Evolutionary conservation across 2,329 filamentous ascomycete species (phyloP).

Genomic region (Colletotrichum sp.): DNA sequence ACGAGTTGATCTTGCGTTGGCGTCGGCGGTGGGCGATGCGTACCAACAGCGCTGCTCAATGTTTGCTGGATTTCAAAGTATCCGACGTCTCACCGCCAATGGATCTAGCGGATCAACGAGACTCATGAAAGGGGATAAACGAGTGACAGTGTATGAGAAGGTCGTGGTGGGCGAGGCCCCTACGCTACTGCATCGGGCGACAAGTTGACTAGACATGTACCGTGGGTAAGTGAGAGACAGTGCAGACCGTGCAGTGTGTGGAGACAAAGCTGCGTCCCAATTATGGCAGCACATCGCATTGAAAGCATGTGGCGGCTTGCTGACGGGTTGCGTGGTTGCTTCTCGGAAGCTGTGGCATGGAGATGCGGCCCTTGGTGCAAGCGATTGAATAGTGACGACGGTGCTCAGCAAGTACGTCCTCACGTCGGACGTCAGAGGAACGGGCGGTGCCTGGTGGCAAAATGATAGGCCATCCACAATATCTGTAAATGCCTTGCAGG

Average conservation of each 20-base stretch:
- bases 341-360: neutral
- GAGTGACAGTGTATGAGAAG: neutral
- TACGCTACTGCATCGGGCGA: neutral
- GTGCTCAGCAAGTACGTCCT: neutral
- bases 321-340: neutral
- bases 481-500: neutral
- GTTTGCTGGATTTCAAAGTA: neutral
- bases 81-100: neutral
- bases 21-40: neutral
- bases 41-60: neutral
- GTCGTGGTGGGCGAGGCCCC: neutral
- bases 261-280: neutral
- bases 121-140: neutral
- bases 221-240: neutral
- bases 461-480: neutral
- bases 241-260: neutral
- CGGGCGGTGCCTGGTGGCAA: slow-evolving; percentile 16
- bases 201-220: neutral
- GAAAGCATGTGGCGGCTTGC: neutral
- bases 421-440: neutral
- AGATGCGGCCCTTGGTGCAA: neutral
- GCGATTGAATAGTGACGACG: neutral
- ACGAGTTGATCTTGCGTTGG: neutral
- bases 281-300: neutral
- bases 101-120: neutral